A percentile compares a stretch with the other conserved stretches of the same genome.
Conservation (phyloP, 139 green algal species). For the Chlamydomonas sphaeroides region DNA sequence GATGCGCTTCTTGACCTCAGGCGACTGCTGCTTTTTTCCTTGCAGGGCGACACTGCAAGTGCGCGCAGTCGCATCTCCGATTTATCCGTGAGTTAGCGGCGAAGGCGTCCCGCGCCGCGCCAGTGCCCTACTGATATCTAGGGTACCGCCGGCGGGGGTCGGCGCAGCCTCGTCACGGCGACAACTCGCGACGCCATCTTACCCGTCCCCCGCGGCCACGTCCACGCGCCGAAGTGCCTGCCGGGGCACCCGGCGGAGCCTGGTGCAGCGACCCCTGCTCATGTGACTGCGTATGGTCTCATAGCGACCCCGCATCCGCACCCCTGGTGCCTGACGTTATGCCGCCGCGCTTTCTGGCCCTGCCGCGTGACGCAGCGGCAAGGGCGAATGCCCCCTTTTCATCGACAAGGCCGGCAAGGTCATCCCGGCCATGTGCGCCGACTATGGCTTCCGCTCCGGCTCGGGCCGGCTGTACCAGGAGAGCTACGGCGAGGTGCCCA, state of each 20-base stretch:
- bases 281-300: not conserved
- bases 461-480: constrained; percentile 82
- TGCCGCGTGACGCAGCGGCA: not conserved
- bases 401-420: not conserved
- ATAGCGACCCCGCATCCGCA: not conserved
- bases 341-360: not conserved
- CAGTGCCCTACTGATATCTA: not conserved
- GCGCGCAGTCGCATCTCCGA: not conserved
- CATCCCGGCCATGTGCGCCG: constrained; percentile 70
- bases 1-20: too few species aligned
- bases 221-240: too few species aligned
- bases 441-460: constrained; percentile 91
- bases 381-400: constrained; percentile 29
- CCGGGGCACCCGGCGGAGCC: too few species aligned
- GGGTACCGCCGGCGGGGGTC: not conserved
- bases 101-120: too few species aligned
- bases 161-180: not conserved
- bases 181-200: not conserved
- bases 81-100: not conserved
- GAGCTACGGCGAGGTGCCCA: constrained; percentile 83
- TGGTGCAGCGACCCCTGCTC: not conserved
- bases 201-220: too few species aligned
- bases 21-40: too few species aligned
- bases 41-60: not conserved
- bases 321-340: not conserved